Conservation (phyloP, 208 protist genomes). For the Trypanosoma rangeli region DNA sequence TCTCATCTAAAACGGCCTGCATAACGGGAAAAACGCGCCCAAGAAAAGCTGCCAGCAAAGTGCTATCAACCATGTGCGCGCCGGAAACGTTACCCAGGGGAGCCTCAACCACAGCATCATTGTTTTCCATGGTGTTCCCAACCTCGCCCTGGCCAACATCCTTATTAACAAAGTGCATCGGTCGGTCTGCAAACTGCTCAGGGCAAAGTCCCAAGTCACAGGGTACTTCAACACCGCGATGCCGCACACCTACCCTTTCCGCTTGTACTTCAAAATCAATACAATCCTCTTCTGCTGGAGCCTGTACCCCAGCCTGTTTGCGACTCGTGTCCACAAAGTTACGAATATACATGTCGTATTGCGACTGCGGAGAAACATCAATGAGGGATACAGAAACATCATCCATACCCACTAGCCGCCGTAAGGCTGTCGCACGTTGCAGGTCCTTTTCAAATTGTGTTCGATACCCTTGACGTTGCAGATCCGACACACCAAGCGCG, state of each 20-base stretch:
- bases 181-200: conserved; percentile 49
- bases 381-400: conserved; percentile 55
- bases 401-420: conserved; percentile 84
- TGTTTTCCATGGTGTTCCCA: conserved; percentile 15
- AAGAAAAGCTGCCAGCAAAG: conserved; percentile 57
- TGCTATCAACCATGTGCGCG: conserved; percentile 46
- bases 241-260: conserved; percentile 50
- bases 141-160: conserved; percentile 18
- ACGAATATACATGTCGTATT: conserved; percentile 87
- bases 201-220: conserved; percentile 82
- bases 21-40: conserved; percentile 66
- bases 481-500: conserved; percentile 31
- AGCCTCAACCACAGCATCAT: neutral
- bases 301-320: conserved; percentile 56
- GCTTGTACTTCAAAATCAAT: conserved; percentile 55
- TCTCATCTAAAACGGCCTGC: conserved; percentile 69
- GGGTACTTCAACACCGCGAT: conserved; percentile 44
- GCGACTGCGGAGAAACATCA: conserved; percentile 74
- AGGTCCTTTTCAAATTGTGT: conserved; percentile 77
- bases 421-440: conserved; percentile 63
- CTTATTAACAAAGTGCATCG: conserved; percentile 17
- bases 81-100: neutral
- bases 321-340: conserved; percentile 62
- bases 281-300: conserved; percentile 59
- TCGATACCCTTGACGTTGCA: conserved; percentile 79